Base-by-base conservation (phyloP, 2,329 filamentous ascomycete genomes). In the Neopestalotiopsis rosae region DNA sequence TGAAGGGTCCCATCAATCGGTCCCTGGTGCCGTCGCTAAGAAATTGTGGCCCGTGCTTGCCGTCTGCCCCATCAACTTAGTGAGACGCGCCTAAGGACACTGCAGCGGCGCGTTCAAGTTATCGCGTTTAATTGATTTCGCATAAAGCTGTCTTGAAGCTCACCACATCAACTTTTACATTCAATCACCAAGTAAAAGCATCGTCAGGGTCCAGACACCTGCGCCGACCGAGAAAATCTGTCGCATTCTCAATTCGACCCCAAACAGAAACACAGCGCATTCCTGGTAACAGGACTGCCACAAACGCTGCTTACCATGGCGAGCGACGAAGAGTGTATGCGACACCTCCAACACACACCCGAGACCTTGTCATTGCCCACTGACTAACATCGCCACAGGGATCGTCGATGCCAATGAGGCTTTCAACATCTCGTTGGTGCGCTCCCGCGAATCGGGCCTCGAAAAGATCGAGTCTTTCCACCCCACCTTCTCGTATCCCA, bases 401-500 rank as follows among this genome's bases (percentile, higher is more conserved):
- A 70, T 63, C 56, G 63, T 34, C 63, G 69, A 68, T 32, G 69
- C 69, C 66, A 70, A 88, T 73, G 87, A 92, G 74, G 89, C 89
- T 68, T 78, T 92, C 74, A 84, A 82, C 66, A 85, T 94, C 74
- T 89, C 87, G 66, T 84, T 93, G 45, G 81, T 89, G 20, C 82
- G 83, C 56, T 84, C 87, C 12, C 80, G 83, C 5, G 79, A 83
- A 20, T 80, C 81, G 7, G 84, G 84, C 72, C 77, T 87, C 64
- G 89, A 88, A 74, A 88, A 86, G 40, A 82, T 91, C 73, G 86
- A 88, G 32, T 87, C 88, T 34, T 98, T 99, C 80, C 87, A 93
- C 70, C 97, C 96, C 0, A 88, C 89, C 76, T 97, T 95, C 79
- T 98, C 95, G 20, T 97, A 98, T 80, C 85, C 94, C 1, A 92